phyloP scores from a whole-genome alignment of 805 yeast species.

The Myxozyma udenii region DNA sequence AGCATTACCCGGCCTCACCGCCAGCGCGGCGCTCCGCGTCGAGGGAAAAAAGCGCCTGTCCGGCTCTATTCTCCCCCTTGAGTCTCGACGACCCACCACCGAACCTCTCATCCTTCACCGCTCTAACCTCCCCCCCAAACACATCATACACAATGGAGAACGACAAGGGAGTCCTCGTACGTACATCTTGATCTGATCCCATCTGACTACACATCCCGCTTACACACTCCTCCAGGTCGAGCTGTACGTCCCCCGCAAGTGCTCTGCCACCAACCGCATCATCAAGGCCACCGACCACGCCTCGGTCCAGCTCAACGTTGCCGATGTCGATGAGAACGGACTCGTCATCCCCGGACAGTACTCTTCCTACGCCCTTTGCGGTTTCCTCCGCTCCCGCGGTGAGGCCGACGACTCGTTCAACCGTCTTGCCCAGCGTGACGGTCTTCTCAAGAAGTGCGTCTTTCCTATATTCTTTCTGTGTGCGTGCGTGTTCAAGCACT shows the following conservation, averaged over 20 bases:
- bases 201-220: background rate
- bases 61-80: background rate
- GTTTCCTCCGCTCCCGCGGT: slow-evolving; percentile 98
- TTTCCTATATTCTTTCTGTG: slow-evolving; percentile 76
- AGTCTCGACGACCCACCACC: no score
- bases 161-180: slow-evolving; percentile 99
- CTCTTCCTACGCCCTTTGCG: slow-evolving; percentile 95
- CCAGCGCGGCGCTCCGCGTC: background rate
- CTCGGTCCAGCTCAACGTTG: slow-evolving; percentile 97
- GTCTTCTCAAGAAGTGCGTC: slow-evolving; percentile 75
- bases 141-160: slow-evolving; percentile 75
- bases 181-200: slow-evolving; percentile 41
- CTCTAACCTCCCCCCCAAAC: background rate
- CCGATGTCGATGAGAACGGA: slow-evolving; percentile 96
- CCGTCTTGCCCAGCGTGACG: slow-evolving; percentile 99
- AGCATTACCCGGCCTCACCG: no score
- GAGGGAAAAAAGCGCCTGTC: background rate
- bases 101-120: no score
- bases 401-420: slow-evolving; percentile 98
- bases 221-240: slow-evolving; percentile 66
- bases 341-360: slow-evolving; percentile 85
- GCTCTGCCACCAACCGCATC: slow-evolving; percentile 99
- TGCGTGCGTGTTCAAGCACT: slow-evolving; percentile 32
- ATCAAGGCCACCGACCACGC: slow-evolving; percentile 99
- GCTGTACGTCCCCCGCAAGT: slow-evolving; percentile 99